Base-by-base conservation (phyloP, 1,139 yeast species). In the Sugiyamaella grinbergsii region DNA sequence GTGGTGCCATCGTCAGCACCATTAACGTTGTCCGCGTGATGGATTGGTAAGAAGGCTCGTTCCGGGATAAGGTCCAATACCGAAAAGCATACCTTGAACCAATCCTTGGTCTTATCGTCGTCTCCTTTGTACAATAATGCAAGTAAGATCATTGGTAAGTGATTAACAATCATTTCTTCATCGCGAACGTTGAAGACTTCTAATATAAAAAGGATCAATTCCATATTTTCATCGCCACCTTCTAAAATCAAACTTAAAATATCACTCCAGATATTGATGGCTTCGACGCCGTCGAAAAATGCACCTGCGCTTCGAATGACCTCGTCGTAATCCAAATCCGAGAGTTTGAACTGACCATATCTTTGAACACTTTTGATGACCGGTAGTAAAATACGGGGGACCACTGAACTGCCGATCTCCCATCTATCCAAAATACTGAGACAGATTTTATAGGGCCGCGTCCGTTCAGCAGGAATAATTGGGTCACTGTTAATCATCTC, bases 281-380 rank as follows among this genome's bases (percentile, higher is more conserved):
- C 80, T 63, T 93, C 98, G 1, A 90, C 84, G 2, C 89, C 86
- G 65, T 93, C 96, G 66, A 93, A 88, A 55, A 91, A 82, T 0
- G 81, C 72, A 46, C 79, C 77, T 0, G 90, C 86, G 19, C 83
- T 75, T 43, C 72, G 71, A 42, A 85, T 60, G 0, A 87, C 70
- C 16, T 80, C 83, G 24, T 51, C 66, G 54, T 58, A 64, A 11
- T 55, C 58, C 8, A 55, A 54, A 10, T 54, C 59, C 1, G 61
- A 24, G 47, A 58, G 37, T 5, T 37, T 38, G 4, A 39, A 31
- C 48, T 20, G 59, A 38, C 56, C 49, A 41, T 53, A 52, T 11
- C 47, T 40, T 28, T 61, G 57, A 10, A 68, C 69, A 18, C 68
- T 61, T 52, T 64, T 66, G 49, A 91, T 68, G 4, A 86, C 72